phyloP scores from a whole-genome alignment of 2,329 filamentous ascomycete genomes.

The Alternaria viburni region DNA sequence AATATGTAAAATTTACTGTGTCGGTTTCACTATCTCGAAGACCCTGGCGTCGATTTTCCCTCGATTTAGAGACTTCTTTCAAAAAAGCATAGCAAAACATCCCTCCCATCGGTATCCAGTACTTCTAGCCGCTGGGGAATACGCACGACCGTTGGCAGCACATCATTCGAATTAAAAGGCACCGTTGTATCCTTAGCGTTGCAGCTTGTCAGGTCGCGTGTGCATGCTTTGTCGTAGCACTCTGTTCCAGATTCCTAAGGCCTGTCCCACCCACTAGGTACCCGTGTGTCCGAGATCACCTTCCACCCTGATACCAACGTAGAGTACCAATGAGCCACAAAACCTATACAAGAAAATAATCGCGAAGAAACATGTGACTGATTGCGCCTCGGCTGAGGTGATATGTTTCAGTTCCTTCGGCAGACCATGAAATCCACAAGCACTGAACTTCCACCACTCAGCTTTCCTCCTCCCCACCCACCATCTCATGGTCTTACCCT shows the following conservation, averaged over 20 bases:
- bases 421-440: slow-evolving; percentile 20
- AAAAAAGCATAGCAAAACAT: background rate
- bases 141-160: background rate
- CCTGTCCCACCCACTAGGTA: background rate
- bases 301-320: background rate
- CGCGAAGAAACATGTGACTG: background rate
- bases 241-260: background rate
- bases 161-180: background rate
- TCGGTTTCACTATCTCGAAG: background rate
- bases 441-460: slow-evolving; percentile 29
- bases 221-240: background rate
- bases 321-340: background rate
- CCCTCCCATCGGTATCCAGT: background rate
- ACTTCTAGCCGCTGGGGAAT: background rate
- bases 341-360: background rate
- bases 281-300: background rate
- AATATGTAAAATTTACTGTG: background rate
- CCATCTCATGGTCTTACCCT: slow-evolving; percentile 67
- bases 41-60: background rate
- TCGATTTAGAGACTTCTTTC: background rate
- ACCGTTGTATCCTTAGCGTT: background rate
- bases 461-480: slow-evolving; percentile 65
- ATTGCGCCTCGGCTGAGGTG: slow-evolving; percentile 1
- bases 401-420: slow-evolving; percentile 16
- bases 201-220: background rate